These are phyloP conservation scores for Penicillium maclennaniae DNA, from an alignment of 495 filamentous ascomycete genomes.

Conservation along the genomic window DNA sequence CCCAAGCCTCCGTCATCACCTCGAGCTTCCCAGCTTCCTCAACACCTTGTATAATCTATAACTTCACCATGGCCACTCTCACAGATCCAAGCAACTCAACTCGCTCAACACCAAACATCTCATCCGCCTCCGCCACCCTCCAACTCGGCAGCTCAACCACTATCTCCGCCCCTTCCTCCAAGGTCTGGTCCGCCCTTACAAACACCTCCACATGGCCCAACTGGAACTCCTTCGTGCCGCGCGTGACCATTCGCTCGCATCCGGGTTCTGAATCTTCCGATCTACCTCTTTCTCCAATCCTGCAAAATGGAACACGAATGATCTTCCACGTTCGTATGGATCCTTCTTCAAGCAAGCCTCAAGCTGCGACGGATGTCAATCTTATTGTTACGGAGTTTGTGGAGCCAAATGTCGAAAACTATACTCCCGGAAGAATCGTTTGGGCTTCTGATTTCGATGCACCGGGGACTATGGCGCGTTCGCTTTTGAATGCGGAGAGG, in stretches of 20 bases:
- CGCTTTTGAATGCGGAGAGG: conserved; percentile 34
- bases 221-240: conserved; percentile 45
- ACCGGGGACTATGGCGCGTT: conserved; percentile 23
- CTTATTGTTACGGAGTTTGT: conserved; percentile 28
- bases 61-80: conserved; percentile 14
- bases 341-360: conserved; percentile 26
- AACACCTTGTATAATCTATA: not conserved
- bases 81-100: conserved; percentile 21
- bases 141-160: conserved; percentile 32
- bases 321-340: conserved; percentile 47
- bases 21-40: not conserved
- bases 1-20: not conserved
- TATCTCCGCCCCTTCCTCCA: conserved; percentile 30
- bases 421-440: conserved; percentile 29
- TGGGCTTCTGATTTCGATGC: conserved; percentile 31
- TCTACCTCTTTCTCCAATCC: conserved; percentile 20
- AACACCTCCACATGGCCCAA: conserved; percentile 41
- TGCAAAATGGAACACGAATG: conserved; percentile 33
- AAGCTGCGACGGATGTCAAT: conserved; percentile 21
- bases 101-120: conserved; percentile 34
- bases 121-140: conserved; percentile 25
- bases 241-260: conserved; percentile 39
- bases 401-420: conserved; percentile 21
- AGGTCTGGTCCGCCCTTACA: conserved; percentile 35
- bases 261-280: conserved; percentile 9